phyloP scores from a whole-genome alignment of 1,284 basidiomycete genomes.

The Austropuccinia psidii region DNA sequence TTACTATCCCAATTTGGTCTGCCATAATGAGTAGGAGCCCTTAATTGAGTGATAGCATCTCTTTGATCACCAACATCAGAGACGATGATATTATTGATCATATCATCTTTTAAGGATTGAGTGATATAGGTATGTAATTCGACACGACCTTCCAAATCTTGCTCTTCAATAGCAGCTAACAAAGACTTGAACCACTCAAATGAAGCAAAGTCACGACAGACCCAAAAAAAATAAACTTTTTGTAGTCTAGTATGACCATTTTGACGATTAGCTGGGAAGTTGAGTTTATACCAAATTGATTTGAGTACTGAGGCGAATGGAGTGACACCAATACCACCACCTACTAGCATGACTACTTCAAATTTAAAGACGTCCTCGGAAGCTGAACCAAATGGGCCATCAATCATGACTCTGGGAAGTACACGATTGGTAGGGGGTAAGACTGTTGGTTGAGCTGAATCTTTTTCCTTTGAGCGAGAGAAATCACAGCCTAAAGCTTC shows the following conservation, averaged over 20 bases:
- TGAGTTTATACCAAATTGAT: conserved; percentile 90
- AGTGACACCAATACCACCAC: conserved; percentile 77
- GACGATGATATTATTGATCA: conserved; percentile 78
- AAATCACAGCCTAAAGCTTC: conserved; percentile 75
- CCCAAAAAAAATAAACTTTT: conserved; percentile 49
- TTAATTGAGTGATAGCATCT: conserved; percentile 72
- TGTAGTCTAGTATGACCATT: conserved; percentile 42
- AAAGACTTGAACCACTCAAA: conserved; percentile 93
- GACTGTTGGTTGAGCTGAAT: conserved; percentile 52
- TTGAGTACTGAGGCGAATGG: conserved; percentile 86
- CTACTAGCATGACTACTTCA: conserved; percentile 30
- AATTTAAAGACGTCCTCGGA: conserved; percentile 71
- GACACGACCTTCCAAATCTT: conserved; percentile 62
- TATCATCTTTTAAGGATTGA: conserved; percentile 73
- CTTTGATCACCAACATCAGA: conserved; percentile 75
- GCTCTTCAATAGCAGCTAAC: conserved; percentile 79
- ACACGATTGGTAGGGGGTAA: conserved; percentile 61
- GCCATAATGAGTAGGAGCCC: conserved; percentile 85
- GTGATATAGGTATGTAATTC: conserved; percentile 82
- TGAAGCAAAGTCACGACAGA: conserved; percentile 47
- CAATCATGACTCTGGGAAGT: conserved; percentile 75
- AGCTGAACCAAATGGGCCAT: conserved; percentile 51
- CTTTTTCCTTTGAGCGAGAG: conserved; percentile 51
- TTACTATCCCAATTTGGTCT: conserved; percentile 59
- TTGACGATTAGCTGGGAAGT: conserved; percentile 52